phyloP scores from a whole-genome alignment of 2,329 filamentous ascomycete genomes.

The Xylaria sp. region DNA sequence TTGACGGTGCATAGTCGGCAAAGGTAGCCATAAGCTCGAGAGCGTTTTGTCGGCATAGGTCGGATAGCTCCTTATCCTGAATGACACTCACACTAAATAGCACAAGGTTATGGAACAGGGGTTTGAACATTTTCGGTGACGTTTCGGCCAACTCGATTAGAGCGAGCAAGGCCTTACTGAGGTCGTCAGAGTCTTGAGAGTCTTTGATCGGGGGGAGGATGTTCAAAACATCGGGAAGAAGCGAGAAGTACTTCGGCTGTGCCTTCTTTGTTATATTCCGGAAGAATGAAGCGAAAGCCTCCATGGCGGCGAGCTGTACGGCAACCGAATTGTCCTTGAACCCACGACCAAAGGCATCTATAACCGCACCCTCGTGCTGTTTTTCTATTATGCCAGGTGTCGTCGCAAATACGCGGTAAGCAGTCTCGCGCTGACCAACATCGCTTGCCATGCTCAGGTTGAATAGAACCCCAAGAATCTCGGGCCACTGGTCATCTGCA shows the following conservation, averaged over 20 bases:
- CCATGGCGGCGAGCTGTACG: conserved; percentile 92
- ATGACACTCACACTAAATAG: conserved; percentile 94
- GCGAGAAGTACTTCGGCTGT: conserved; percentile 85
- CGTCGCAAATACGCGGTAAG: conserved; percentile 94
- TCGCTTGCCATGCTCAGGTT: conserved; percentile 89
- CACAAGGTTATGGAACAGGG: conserved; percentile 90
- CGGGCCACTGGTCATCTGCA: conserved; percentile 85
- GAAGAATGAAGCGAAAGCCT: conserved; percentile 97
- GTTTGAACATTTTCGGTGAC: conserved; percentile 98
- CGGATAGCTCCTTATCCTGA: conserved; percentile 93
- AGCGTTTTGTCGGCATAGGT: conserved; percentile 91
- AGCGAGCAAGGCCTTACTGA: conserved; percentile 88
- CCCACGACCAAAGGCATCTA: conserved; percentile 87
- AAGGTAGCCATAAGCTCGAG: conserved; percentile 98
- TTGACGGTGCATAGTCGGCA: conserved; percentile 90
- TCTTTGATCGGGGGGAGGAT: conserved; percentile 95
- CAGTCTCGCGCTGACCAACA: conserved; percentile 85
- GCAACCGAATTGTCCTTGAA: conserved; percentile 89
- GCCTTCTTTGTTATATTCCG: conserved; percentile 87
- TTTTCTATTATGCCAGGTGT: conserved; percentile 96
- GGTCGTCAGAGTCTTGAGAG: conserved; percentile 86
- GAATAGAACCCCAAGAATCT: conserved; percentile 87
- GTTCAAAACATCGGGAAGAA: conserved; percentile 92
- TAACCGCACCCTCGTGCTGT: conserved; percentile 91
- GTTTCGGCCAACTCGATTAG: conserved; percentile 94